A percentile compares a stretch with the other conserved stretches of the same genome.
phyloP scores from a whole-genome alignment of 257 asterid genomes.

The Rauvolfia tetraphylla region DNA sequence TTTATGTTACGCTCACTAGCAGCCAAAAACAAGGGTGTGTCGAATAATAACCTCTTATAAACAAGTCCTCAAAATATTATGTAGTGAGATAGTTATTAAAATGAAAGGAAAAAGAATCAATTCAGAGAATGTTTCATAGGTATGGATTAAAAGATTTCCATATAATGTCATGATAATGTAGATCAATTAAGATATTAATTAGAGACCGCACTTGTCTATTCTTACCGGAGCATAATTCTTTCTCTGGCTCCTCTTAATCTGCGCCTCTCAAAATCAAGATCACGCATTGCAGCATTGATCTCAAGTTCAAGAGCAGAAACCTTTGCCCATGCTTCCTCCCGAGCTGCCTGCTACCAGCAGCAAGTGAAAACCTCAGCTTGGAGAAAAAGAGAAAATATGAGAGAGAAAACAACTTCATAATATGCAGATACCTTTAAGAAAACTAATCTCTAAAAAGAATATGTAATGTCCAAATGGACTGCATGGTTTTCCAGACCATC shows the following conservation, averaged over 20 bases:
- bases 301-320: slow-evolving; percentile 98
- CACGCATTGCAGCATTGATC: slow-evolving; percentile 88
- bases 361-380: slow-evolving; percentile 38
- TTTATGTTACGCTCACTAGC: not conserved
- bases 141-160: not conserved
- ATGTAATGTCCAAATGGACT: not conserved
- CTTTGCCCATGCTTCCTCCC: slow-evolving; percentile 99
- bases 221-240: slow-evolving; percentile 98
- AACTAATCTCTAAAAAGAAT: not conserved
- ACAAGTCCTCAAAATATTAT: not conserved
- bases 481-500: not conserved
- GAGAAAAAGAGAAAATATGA: not conserved
- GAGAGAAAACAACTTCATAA: not conserved
- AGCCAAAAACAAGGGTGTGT: not conserved
- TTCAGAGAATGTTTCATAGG: not conserved
- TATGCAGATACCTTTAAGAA: not conserved
- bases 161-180: not conserved
- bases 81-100: not conserved
- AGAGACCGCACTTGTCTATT: slow-evolving; percentile 6
- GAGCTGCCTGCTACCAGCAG: slow-evolving; percentile 97
- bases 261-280: slow-evolving; percentile 91
- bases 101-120: not conserved
- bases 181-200: slow-evolving; percentile 5
- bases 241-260: slow-evolving; percentile 89
- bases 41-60: not conserved